phyloP scores from a whole-genome alignment of 148 eudicot genomes.

The Camellia sinensis region DNA sequence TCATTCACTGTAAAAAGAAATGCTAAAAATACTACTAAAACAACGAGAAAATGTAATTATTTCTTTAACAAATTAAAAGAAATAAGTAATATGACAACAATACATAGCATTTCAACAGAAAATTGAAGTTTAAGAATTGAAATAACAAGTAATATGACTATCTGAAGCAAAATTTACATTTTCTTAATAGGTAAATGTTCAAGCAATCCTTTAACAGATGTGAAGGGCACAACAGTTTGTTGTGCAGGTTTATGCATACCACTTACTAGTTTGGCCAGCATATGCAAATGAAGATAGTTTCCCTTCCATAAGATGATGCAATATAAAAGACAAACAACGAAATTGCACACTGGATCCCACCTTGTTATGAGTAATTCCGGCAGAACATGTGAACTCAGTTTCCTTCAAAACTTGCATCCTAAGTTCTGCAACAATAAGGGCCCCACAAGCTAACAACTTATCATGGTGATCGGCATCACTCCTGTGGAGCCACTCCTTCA shows the following conservation, averaged over 20 bases:
- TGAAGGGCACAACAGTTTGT: slow-evolving; percentile 78
- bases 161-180: slow-evolving; percentile 44
- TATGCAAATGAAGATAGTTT: slow-evolving; percentile 35
- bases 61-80: neutral
- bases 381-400: slow-evolving; percentile 94
- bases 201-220: slow-evolving; percentile 71
- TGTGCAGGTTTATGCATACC: slow-evolving; percentile 98
- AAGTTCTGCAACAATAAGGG: slow-evolving; percentile 84
- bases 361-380: slow-evolving; percentile 95
- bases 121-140: slow-evolving; percentile 3
- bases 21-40: neutral
- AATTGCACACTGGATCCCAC: slow-evolving; percentile 24
- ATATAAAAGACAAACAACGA: slow-evolving; percentile 4
- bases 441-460: slow-evolving; percentile 90
- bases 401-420: slow-evolving; percentile 82
- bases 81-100: neutral
- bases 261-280: slow-evolving; percentile 92
- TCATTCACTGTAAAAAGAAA: neutral
- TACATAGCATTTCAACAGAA: neutral
- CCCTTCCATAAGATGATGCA: slow-evolving; percentile 2
- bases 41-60: neutral
- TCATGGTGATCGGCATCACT: slow-evolving; percentile 69
- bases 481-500: slow-evolving; percentile 57
- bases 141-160: neutral
- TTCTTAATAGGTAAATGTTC: slow-evolving; percentile 81